A percentile compares a stretch with the other conserved stretches of the same genome.
Conservation (phyloP, 2,329 filamentous ascomycete genomes). For the Berkeleyomyces rouxiae region DNA sequence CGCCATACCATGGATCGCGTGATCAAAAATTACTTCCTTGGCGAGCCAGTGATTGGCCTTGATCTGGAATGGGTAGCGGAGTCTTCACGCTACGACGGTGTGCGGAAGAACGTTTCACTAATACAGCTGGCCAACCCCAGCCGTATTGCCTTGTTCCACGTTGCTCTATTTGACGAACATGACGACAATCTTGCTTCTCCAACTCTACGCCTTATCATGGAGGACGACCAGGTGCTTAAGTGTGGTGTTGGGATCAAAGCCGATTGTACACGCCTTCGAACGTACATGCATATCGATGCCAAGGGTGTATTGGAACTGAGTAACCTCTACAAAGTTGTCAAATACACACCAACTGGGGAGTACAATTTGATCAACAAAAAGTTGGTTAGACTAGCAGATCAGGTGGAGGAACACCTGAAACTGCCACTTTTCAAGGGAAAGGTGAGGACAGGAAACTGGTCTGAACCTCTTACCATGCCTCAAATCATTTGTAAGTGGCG, state of each 20-base stretch:
- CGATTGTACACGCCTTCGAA: conserved; percentile 51
- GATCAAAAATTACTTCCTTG: conserved; percentile 43
- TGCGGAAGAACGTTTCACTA: conserved; percentile 58
- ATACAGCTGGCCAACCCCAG: conserved; percentile 68
- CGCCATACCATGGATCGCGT: conserved; percentile 50
- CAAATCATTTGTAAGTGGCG: conserved; percentile 52
- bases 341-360: conserved; percentile 34
- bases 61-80: conserved; percentile 69
- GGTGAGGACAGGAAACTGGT: conserved; percentile 65
- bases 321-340: conserved; percentile 65
- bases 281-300: conserved; percentile 46
- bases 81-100: conserved; percentile 28
- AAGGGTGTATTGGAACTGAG: conserved; percentile 64
- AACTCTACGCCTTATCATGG: conserved; percentile 53
- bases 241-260: conserved; percentile 59
- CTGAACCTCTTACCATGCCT: conserved; percentile 36
- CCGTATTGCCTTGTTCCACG: conserved; percentile 65
- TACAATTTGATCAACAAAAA: conserved; percentile 45
- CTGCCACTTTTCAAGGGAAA: conserved; percentile 62
- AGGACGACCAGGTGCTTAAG: conserved; percentile 53
- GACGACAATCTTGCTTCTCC: conserved; percentile 47
- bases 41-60: conserved; percentile 62
- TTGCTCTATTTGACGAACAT: conserved; percentile 43
- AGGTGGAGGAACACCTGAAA: conserved; percentile 53
- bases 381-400: conserved; percentile 47